A percentile compares a stretch with the other conserved stretches of the same genome.
Conservation (phyloP, 345 rosid species). For the Triadica sebifera region DNA sequence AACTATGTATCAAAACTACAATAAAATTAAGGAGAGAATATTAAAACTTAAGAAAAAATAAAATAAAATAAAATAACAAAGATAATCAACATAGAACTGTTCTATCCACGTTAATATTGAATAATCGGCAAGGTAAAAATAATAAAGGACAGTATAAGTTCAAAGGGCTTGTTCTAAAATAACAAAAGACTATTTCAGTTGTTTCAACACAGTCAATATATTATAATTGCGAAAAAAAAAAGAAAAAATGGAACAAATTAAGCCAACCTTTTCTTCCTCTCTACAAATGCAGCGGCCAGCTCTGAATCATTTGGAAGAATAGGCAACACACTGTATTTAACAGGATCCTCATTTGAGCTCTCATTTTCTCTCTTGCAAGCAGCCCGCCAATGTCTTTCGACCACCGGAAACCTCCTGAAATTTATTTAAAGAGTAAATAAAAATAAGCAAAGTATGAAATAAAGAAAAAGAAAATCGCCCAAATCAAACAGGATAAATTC, state of each 20-base stretch:
- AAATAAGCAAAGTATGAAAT: not conserved
- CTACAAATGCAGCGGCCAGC: constrained; percentile 55
- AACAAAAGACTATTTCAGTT: not conserved
- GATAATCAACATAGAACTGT: not conserved
- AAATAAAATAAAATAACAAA: not conserved
- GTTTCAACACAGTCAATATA: not conserved
- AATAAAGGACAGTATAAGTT: not conserved
- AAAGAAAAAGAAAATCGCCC: not conserved
- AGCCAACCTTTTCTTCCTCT: constrained; percentile 58
- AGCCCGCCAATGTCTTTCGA: constrained; percentile 70
- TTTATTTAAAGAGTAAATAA: not conserved
- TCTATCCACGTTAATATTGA: not conserved
- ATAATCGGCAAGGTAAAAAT: not conserved
- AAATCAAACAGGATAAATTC: not conserved
- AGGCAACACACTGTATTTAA: constrained; percentile 25
- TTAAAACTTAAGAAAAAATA: not conserved
- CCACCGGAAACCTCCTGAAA: constrained; percentile 80
- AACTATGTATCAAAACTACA: not conserved
- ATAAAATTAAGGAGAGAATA: not conserved
- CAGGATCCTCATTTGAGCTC: constrained; percentile 32
- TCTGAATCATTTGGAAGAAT: constrained; percentile 67
- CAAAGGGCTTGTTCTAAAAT: not conserved
- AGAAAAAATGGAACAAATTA: not conserved
- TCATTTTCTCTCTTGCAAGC: constrained; percentile 53
- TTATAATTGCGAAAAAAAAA: not conserved